Percentiles rank a stretch among this genome's conserved stretches.
These are phyloP conservation scores for Hypoxylon sp. DNA, from an alignment of 2,329 filamentous ascomycete genomes.

Conservation along the genomic window DNA sequence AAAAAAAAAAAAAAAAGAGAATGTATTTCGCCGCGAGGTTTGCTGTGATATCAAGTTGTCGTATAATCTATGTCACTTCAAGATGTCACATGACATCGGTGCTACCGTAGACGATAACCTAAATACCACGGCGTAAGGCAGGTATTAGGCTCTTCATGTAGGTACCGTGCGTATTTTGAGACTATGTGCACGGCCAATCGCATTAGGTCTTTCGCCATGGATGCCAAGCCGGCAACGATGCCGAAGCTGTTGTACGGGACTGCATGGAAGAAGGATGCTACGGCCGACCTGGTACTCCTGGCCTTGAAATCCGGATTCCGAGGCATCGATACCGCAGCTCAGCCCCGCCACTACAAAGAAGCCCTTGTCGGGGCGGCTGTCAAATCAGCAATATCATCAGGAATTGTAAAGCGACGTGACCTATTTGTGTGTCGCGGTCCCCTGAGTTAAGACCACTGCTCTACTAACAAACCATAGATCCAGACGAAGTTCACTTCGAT, in stretches of 20 bases:
- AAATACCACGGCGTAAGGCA: not conserved
- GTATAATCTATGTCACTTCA: not conserved
- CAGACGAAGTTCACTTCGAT: conserved; percentile 88
- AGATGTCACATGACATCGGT: conserved; percentile 1
- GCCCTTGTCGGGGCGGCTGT: conserved; percentile 78
- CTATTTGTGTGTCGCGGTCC: conserved; percentile 70
- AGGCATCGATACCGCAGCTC: conserved; percentile 82
- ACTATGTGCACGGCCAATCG: conserved; percentile 15
- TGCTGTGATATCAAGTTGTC: no score
- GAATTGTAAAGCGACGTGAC: conserved; percentile 70
- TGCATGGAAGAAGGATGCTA: conserved; percentile 85
- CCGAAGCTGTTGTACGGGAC: conserved; percentile 81
- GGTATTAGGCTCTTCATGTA: no score
- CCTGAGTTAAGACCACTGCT: conserved; percentile 6
- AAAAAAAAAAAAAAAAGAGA: no score
- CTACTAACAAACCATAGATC: conserved; percentile 62
- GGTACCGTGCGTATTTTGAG: not conserved
- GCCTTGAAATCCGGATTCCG: conserved; percentile 80
- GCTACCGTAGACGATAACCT: not conserved
- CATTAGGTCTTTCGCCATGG: conserved; percentile 18
- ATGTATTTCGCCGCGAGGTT: no score
- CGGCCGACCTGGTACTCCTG: conserved; percentile 75
- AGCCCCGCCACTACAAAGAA: conserved; percentile 85
- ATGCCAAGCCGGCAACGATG: conserved; percentile 56
- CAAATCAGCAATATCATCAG: conserved; percentile 70